Percentiles rank a stretch among this genome's conserved stretches.
These are phyloP conservation scores for Zopfia rhizophila DNA, from an alignment of 2,329 filamentous ascomycete species.

Conservation along the genomic window DNA sequence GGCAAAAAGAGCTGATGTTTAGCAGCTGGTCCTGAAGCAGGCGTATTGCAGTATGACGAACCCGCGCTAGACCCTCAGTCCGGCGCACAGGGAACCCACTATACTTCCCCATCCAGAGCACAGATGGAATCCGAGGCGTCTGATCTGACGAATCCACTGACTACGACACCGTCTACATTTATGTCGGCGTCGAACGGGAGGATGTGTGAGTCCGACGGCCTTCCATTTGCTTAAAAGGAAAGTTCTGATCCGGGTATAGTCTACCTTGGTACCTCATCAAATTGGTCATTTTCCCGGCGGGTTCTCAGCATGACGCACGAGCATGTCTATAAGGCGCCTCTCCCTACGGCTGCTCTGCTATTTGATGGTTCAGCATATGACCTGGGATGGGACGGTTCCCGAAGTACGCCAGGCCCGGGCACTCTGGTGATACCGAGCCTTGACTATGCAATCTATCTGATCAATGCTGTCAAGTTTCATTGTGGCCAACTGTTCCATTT, in stretches of 20 bases:
- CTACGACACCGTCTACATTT: slow-evolving; percentile 38
- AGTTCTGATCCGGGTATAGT: slow-evolving; percentile 41
- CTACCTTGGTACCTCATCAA: slow-evolving; percentile 66
- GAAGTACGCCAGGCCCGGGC: slow-evolving; percentile 42
- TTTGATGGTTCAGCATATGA: slow-evolving; percentile 65
- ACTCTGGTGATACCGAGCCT: slow-evolving; percentile 59
- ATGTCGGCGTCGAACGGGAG: slow-evolving; percentile 37
- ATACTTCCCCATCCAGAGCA: slow-evolving; percentile 31
- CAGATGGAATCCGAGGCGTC: slow-evolving; percentile 26
- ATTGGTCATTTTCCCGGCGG: slow-evolving; percentile 65
- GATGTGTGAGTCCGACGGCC: slow-evolving; percentile 27
- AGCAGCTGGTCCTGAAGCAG: slow-evolving; percentile 4
- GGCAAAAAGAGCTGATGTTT: no score
- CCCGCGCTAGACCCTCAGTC: slow-evolving; percentile 18
- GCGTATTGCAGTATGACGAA: slow-evolving; percentile 17
- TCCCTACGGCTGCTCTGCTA: slow-evolving; percentile 57
- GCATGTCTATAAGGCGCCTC: slow-evolving; percentile 55
- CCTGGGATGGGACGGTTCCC: slow-evolving; percentile 61
- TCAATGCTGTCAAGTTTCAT: slow-evolving; percentile 68
- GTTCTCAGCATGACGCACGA: slow-evolving; percentile 62
- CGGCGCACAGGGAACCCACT: slow-evolving; percentile 27
- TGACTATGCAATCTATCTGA: slow-evolving; percentile 63
- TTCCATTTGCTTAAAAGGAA: background rate
- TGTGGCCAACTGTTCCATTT: slow-evolving; percentile 65
- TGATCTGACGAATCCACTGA: slow-evolving; percentile 37